phyloP scores from a whole-genome alignment of 164 flowering plant species.

The Santalum album region DNA sequence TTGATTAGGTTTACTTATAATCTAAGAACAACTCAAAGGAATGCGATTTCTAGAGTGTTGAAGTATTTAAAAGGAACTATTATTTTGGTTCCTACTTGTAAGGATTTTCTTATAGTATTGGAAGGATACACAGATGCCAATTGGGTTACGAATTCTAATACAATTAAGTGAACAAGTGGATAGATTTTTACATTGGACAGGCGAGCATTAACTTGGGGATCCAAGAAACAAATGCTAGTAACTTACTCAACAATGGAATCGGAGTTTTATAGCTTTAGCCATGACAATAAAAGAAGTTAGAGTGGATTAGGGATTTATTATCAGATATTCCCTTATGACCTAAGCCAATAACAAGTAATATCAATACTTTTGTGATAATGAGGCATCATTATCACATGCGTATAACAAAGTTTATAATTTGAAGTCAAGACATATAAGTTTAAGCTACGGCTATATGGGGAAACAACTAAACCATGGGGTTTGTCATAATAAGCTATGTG shows the following conservation, averaged over 20 bases:
- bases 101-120: constrained; percentile 8
- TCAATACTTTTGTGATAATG: constrained; percentile 17
- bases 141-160: constrained; percentile 10
- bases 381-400: constrained; percentile 17
- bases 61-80: constrained; percentile 15
- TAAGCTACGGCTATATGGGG: constrained; percentile 14
- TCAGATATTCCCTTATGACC: constrained; percentile 16
- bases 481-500: constrained; percentile 8
- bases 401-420: too few relatives aligned
- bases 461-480: constrained; percentile 4
- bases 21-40: constrained; percentile 14
- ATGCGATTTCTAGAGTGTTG: constrained; percentile 2
- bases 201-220: constrained; percentile 17
- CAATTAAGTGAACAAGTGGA: constrained; percentile 11
- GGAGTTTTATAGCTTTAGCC: constrained; percentile 21
- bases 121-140: constrained; percentile 20
- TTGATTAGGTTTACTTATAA: constrained; percentile 15
- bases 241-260: constrained; percentile 19
- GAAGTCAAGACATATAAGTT: constrained; percentile 17
- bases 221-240: constrained; percentile 25
- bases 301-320: constrained; percentile 15
- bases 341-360: constrained; percentile 12
- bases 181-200: constrained; percentile 13
- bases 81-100: constrained; percentile 7
- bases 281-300: constrained; percentile 7